These are phyloP conservation scores for Xylaria sp. DNA, from an alignment of 2,329 filamentous ascomycete species.

Conservation along the genomic window DNA sequence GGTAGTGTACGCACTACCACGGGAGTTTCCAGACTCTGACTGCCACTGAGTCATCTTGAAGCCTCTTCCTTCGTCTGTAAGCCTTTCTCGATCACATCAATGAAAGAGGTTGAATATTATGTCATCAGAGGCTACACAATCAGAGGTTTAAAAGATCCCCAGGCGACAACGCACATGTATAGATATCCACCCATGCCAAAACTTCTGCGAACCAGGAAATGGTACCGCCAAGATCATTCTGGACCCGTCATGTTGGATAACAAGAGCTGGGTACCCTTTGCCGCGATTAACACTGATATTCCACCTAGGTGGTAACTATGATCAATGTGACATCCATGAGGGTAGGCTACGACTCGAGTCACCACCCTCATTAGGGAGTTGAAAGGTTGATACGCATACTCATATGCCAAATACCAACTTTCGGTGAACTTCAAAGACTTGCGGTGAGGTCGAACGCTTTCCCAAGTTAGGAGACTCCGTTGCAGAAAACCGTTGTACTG, in stretches of 20 bases:
- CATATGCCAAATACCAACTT: neutral
- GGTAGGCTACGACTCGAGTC: neutral
- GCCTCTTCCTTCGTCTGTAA: neutral
- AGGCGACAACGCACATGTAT: neutral
- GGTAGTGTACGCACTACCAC: neutral
- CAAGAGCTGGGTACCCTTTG: neutral
- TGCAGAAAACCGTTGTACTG: too few relatives aligned
- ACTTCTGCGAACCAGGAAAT: neutral
- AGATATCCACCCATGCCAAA: neutral
- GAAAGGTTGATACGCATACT: too few relatives aligned
- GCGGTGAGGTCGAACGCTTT: neutral
- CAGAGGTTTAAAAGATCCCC: neutral
- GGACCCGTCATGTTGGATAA: neutral
- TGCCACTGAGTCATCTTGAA: too few relatives aligned
- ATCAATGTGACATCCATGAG: neutral
- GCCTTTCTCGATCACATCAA: too few relatives aligned
- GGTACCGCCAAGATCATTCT: neutral
- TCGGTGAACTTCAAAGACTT: neutral
- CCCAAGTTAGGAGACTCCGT: neutral
- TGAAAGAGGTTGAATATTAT: neutral
- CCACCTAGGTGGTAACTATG: neutral
- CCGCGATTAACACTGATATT: neutral
- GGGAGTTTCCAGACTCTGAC: neutral
- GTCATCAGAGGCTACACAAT: neutral
- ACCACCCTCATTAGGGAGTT: too few relatives aligned